Percentiles rank a stretch among this genome's conserved stretches.
phyloP scores from a whole-genome alignment of 768 basidiomycete species.

The Lentinula sp. region DNA sequence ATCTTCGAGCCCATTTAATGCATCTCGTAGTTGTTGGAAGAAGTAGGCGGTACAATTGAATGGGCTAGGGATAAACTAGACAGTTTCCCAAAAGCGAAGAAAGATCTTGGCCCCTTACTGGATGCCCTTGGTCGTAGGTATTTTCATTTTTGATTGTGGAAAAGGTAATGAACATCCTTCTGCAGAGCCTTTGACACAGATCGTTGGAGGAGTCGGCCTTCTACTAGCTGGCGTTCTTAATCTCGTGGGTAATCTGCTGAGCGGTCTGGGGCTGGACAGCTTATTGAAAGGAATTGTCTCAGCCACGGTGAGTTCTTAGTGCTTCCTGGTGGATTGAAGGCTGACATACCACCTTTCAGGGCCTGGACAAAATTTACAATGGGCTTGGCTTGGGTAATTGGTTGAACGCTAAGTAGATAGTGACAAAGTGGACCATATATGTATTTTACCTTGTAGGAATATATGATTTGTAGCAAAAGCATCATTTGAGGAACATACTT shows the following conservation, averaged over 20 bases:
- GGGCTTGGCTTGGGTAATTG: constrained; percentile 26
- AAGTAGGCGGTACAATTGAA: constrained; percentile 30
- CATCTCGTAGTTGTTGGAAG: constrained; percentile 22
- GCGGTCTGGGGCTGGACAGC: constrained; percentile 25
- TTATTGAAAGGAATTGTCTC: constrained; percentile 25
- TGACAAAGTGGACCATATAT: background rate
- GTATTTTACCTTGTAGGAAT: background rate
- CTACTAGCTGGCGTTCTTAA: constrained; percentile 29
- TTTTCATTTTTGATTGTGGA: background rate
- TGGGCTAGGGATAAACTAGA: constrained; percentile 31
- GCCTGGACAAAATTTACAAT: constrained; percentile 27
- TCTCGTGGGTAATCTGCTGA: constrained; percentile 25
- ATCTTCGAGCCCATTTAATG: background rate
- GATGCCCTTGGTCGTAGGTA: constrained; percentile 28
- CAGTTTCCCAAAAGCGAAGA: constrained; percentile 30
- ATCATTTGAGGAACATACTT: too few relatives aligned
- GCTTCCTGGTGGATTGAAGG: background rate
- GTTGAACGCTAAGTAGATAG: constrained; percentile 12
- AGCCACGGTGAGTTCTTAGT: constrained; percentile 17
- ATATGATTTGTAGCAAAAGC: background rate
- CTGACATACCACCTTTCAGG: constrained; percentile 11
- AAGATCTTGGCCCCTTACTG: constrained; percentile 28
- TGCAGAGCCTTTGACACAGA: constrained; percentile 29
- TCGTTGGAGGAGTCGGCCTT: constrained; percentile 29
- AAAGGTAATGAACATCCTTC: background rate